Base-by-base conservation (phyloP, 106 monocot species). In the Apostasia shenzhenica region DNA sequence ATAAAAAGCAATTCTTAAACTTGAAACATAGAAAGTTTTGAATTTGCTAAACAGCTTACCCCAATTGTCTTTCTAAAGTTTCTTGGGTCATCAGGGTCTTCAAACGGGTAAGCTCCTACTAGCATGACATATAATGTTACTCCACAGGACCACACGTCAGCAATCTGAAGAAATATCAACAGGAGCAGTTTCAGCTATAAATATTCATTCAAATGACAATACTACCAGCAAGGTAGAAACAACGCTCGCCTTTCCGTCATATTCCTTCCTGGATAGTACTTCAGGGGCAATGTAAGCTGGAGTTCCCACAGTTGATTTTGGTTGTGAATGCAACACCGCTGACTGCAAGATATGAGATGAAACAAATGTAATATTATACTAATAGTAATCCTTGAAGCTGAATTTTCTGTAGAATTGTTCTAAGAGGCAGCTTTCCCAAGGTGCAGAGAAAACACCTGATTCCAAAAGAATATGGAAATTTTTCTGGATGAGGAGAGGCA, bases 81-180 rank as follows among this genome's bases (percentile, higher is more conserved):
- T 55, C 68, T 76, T 8, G 90, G 90, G 60, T 90, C 90, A 43
- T 81, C 86, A 38, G 83, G 86, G 66, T 91, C 90, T 71, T 86
- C 90, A 65, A 91, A 91, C 8, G 90, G 86, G 67, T 91, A 86
- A 14, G 83, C 74, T 41, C 90, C 90, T 49, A 90, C 86, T 6
- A 90, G 70, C 89, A 90, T 90, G 47, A 90, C 89, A 70, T 90
- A 90, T 43, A 90, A 74, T 43, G 90, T 90, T 53, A 90, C 90
- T 50, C 90, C 90, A 83, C 86, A 90, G 40, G 90, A 90, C 90
- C 90, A 90, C 43, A 90, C 86, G 81, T 90, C 90, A 52, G 90
- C 86, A 69, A 90, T 81, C 90, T 90, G 67, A 45, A 26, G 26
- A 26, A 26, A 26, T 26, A 26, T 26, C 26, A 26, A 26, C 26